Evolutionary conservation across 139 green algal genomes (phyloP).

Genomic region (Diplosphaera chodatii): DNA sequence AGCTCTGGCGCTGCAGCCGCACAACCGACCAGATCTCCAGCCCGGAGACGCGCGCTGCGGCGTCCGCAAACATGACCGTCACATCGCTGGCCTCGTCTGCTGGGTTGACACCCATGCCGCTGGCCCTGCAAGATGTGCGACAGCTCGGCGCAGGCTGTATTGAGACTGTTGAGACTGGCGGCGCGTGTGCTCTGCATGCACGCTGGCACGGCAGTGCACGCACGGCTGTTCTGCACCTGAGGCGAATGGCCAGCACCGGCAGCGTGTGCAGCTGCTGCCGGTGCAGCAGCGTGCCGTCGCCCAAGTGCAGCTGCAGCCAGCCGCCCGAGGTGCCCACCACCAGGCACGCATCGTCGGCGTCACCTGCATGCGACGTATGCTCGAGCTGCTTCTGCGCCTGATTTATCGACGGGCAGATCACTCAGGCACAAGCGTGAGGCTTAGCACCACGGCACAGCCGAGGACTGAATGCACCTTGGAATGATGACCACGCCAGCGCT

Average conservation of each 20-base stretch:
- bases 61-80: slow-evolving; percentile 41
- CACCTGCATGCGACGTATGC: too few relatives aligned
- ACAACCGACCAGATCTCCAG: slow-evolving; percentile 29
- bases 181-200: too few relatives aligned
- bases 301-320: slow-evolving; percentile 50
- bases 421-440: too few relatives aligned
- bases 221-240: neutral
- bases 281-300: slow-evolving; percentile 30
- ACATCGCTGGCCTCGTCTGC: slow-evolving; percentile 44
- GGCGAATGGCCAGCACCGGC: neutral
- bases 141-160: too few relatives aligned
- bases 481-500: slow-evolving; percentile 8
- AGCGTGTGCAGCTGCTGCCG: slow-evolving; percentile 39
- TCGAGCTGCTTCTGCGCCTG: too few relatives aligned
- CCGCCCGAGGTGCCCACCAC: slow-evolving; percentile 47
- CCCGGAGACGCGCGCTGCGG: slow-evolving; percentile 34
- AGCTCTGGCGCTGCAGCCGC: slow-evolving; percentile 5
- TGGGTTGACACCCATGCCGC: slow-evolving; percentile 17
- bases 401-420: too few relatives aligned
- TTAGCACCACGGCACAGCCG: too few relatives aligned
- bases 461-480: too few relatives aligned
- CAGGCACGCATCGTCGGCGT: slow-evolving; percentile 24
- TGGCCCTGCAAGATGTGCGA: neutral
- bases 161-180: too few relatives aligned
- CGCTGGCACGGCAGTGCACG: too few relatives aligned